Base-by-base conservation (phyloP, 2,329 filamentous ascomycete genomes). In the Didymella exigua region DNA sequence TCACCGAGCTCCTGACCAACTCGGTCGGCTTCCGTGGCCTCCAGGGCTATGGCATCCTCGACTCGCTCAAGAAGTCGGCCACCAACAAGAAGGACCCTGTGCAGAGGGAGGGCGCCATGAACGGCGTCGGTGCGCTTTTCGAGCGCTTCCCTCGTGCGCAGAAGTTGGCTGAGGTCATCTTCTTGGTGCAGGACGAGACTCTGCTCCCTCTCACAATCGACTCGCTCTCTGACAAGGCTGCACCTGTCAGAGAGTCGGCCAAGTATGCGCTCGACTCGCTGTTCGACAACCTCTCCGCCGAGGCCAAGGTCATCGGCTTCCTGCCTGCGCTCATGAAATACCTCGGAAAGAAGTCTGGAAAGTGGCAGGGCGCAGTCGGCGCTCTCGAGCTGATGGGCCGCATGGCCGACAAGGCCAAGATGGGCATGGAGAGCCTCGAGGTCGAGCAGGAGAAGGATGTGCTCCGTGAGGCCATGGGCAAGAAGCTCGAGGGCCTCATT, bases 281-380 rank as follows among this genome's bases (percentile, higher is more conserved):
- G 21, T 96, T 96, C 76, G 82, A 83, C 62, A 86, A 89, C 71
- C 80, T 99, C 60, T 87, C 85, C 71, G 80, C 91, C 51, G 95
- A 98, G 80, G 87, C 90, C 44, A 85, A 96, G 69, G 89, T 96
- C 47, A 84, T 86, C 60, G 93, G 90, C 18, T 83, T 99, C 36
- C 81, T 99, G 46, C 92, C 95, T 2, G 83, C 86, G 14, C 80
- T 99, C 34, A 78, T 82, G 59, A 77, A 82, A 47, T 98, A 98
- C 74, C 82, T 99, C 26, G 81, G 82, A 71, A 96, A 91, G 78
- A 86, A 86, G 70, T 89, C 91, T 14, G 93, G 91, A 63, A 99
- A 99, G 79, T 99, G 95, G 95, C 95, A 99, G 78, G 95, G 95
- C 57, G 91, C 90, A 14, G 90, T 97, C 48, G 93, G 89, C 57